phyloP scores from a whole-genome alignment of 768 basidiomycete genomes.

The Boletus vermiculosoides region DNA sequence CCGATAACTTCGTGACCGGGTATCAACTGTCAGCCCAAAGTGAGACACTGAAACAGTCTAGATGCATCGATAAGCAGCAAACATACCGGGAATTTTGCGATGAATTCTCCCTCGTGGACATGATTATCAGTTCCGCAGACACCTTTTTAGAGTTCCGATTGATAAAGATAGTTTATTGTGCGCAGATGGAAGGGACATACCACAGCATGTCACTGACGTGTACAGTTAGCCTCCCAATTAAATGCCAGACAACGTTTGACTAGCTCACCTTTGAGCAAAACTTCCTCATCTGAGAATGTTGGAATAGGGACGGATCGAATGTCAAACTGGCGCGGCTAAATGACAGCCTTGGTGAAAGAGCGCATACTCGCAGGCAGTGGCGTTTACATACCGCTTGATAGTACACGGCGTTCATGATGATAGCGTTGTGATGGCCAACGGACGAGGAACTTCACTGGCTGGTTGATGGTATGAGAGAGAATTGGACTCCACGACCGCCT shows the following conservation, averaged over 20 bases:
- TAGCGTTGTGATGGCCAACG: background rate
- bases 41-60: background rate
- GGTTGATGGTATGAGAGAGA: background rate
- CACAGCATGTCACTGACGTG: slow-evolving; percentile 38
- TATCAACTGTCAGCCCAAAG: slow-evolving; percentile 45
- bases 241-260: background rate
- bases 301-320: slow-evolving; percentile 53
- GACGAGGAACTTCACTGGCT: background rate
- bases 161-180: background rate
- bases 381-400: slow-evolving; percentile 39
- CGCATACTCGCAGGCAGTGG: slow-evolving; percentile 1
- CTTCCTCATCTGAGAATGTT: slow-evolving; percentile 50
- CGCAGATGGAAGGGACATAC: slow-evolving; percentile 19
- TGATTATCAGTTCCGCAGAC: slow-evolving; percentile 58
- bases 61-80: background rate
- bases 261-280: slow-evolving; percentile 54
- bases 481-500: slow-evolving; percentile 5
- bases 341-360: background rate
- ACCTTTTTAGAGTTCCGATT: slow-evolving; percentile 32
- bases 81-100: slow-evolving; percentile 50
- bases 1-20: slow-evolving; percentile 75
- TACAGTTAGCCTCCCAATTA: background rate
- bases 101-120: slow-evolving; percentile 60
- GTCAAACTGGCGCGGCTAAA: slow-evolving; percentile 50
- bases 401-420: slow-evolving; percentile 48